Conservation (phyloP, 2,329 filamentous ascomycete genomes). For the Ampelomyces quisqualis region DNA sequence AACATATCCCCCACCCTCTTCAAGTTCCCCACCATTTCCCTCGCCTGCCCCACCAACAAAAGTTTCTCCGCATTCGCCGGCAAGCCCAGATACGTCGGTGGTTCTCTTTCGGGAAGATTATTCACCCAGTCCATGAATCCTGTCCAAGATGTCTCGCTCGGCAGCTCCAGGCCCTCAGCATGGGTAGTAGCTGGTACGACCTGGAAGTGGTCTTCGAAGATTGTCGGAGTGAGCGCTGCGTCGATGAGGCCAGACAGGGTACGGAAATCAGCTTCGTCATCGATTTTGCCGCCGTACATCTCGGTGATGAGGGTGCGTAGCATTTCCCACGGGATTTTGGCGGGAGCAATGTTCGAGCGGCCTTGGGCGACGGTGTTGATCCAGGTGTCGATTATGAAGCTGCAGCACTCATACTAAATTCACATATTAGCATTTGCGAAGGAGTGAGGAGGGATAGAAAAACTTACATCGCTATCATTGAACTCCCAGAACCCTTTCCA, state of each 20-base stretch:
- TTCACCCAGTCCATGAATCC: slow-evolving; percentile 94
- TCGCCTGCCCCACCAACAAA: slow-evolving; percentile 82
- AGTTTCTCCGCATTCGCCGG: slow-evolving; percentile 97
- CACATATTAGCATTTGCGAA: slow-evolving; percentile 34
- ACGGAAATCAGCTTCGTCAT: slow-evolving; percentile 81
- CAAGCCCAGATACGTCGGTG: slow-evolving; percentile 89
- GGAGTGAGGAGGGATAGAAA: not conserved
- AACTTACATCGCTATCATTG: slow-evolving; percentile 94
- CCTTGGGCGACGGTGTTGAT: slow-evolving; percentile 78
- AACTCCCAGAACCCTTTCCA: slow-evolving; percentile 99
- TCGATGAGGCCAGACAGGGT: slow-evolving; percentile 72
- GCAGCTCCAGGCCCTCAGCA: slow-evolving; percentile 68
- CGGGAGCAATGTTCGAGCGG: slow-evolving; percentile 87
- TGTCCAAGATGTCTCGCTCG: slow-evolving; percentile 75
- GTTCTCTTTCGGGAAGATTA: slow-evolving; percentile 87
- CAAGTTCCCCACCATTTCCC: slow-evolving; percentile 79
- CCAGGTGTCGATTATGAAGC: slow-evolving; percentile 95
- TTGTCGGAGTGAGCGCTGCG: slow-evolving; percentile 77
- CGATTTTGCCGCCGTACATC: slow-evolving; percentile 97
- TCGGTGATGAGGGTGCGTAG: slow-evolving; percentile 86
- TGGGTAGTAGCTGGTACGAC: slow-evolving; percentile 65
- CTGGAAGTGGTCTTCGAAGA: slow-evolving; percentile 90
- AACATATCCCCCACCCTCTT: slow-evolving; percentile 82
- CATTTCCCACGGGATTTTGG: slow-evolving; percentile 96
- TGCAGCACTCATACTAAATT: slow-evolving; percentile 87